Base-by-base conservation (phyloP, 1,284 basidiomycete species). In the Omphalotus olearius region DNA sequence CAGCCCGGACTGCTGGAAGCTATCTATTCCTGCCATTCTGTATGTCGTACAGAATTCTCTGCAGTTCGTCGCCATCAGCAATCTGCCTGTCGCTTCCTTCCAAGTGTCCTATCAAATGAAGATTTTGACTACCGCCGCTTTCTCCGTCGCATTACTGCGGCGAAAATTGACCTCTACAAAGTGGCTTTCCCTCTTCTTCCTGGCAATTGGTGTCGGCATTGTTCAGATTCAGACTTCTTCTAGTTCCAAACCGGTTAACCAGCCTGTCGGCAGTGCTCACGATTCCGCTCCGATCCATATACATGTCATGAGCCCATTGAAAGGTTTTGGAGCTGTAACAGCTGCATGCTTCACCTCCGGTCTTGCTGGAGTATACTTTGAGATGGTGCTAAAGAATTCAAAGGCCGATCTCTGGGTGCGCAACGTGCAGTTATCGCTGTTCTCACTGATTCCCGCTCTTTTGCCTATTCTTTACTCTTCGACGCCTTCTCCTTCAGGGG, bases 281-380 rank as follows among this genome's bases (percentile, higher is more conserved):
- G 79, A 81, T 43, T 76, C 69, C 17, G 71, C 72, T 5, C 70
- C 70, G 3, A 46, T 73, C 1, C 62, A 70, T 37, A 59, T 69
- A 44, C 71, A 77, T 52, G 69, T 71, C 45, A 92, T 96, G 91
- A 82, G 86, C 61, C 87, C 91, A 3, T 66, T 92, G 51, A 90
- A 84, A 57, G 96, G 96, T 0, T 97, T 90, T 62, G 68, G 79
- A 33, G 96, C 96, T 0, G 94, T 98, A 52, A 82, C 84, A 1
- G 83, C 89, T 4, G 94, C 95, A 0, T 98, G 95, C 73, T 84
- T 98, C 69, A 98, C 95, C 0, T 97, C 93, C 0, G 96, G 96
- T 30, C 82, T 98, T 17, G 96, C 96, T 0, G 95, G 96, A 13
- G 96, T 98, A 23, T 98, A 98, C 73, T 98, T 98, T 62, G 96